Base-by-base conservation (phyloP, 768 basidiomycete genomes). In the Erythrobasidium yunnanense region DNA sequence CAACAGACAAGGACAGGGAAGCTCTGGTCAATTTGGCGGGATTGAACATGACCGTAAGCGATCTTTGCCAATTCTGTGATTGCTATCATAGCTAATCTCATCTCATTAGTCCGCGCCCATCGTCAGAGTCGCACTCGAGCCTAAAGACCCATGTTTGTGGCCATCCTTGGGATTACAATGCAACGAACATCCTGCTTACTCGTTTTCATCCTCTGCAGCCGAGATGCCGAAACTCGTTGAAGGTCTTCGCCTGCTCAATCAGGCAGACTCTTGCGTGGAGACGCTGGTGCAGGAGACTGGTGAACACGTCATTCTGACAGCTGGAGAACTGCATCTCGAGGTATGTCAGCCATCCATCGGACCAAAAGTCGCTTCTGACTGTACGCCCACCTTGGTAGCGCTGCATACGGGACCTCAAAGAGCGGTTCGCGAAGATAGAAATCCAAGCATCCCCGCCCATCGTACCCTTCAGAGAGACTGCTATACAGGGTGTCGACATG, bases 231-330 rank as follows among this genome's bases (percentile, higher is more conserved):
- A 88, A 74, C 80, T 99, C 23, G 81, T 97, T 49, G 81, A 81
- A 35, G 95, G 95, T 0, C 78, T 99, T 60, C 87, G 87, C 70
- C 79, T 97, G 13, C 83, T 99, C 33, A 87, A 86, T 70, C 92
- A 96, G 74, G 86, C 91, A 2, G 95, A 97, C 78, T 93, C 95
- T 0, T 97, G 91, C 70, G 92, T 93, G 2, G 90, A 97, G 74
- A 92, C 88, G 0, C 91, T 96, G 75, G 91, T 96, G 70, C 95
- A 97, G 76, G 84, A 89, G 72, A 95, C 92, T 0, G 95, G 95
- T 32, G 95, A 99, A 75, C 87, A 95, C 75, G 95, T 99, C 63
- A 95, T 99, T 69, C 77, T 96, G 67, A 88, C 88, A 1, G 95
- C 95, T 0, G 95, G 95, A 32, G 93, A 97, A 74, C 78, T 99